Evolutionary conservation across 306 rosid species (phyloP).

Genomic region (Dryas octopetala): DNA sequence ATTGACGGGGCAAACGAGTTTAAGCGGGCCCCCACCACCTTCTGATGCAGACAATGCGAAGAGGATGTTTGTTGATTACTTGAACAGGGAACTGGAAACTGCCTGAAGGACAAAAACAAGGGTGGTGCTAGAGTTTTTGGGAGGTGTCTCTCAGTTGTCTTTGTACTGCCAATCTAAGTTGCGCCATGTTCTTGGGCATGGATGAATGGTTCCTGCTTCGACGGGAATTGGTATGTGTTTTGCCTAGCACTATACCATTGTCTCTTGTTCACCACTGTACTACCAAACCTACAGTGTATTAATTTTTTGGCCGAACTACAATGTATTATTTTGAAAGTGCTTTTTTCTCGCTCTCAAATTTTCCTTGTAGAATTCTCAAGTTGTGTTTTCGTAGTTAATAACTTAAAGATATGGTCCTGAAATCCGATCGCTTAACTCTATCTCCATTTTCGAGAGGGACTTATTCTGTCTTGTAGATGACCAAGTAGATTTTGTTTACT

Average conservation of each 20-base stretch:
- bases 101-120: conserved; percentile 38
- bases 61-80: conserved; percentile 93
- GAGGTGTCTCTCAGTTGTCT: not conserved
- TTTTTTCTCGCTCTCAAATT: not conserved
- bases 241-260: not conserved
- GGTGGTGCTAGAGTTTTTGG: not conserved
- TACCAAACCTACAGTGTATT: not conserved
- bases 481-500: not conserved
- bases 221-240: not conserved
- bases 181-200: not conserved
- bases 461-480: no score
- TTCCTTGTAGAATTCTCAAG: not conserved
- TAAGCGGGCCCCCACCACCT: conserved; percentile 88
- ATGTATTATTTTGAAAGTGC: not conserved
- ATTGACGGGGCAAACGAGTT: conserved; percentile 88
- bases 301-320: not conserved
- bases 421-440: no score
- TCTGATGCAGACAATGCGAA: conserved; percentile 84
- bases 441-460: not conserved
- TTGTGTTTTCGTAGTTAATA: not conserved
- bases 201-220: not conserved
- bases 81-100: conserved; percentile 85
- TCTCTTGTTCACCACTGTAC: not conserved
- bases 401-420: not conserved
- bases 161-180: not conserved